Evolutionary conservation across 331 rosid species (phyloP), one percentile per base, ranked within the genome.

Genomic region (Malus hybrid): DNA sequence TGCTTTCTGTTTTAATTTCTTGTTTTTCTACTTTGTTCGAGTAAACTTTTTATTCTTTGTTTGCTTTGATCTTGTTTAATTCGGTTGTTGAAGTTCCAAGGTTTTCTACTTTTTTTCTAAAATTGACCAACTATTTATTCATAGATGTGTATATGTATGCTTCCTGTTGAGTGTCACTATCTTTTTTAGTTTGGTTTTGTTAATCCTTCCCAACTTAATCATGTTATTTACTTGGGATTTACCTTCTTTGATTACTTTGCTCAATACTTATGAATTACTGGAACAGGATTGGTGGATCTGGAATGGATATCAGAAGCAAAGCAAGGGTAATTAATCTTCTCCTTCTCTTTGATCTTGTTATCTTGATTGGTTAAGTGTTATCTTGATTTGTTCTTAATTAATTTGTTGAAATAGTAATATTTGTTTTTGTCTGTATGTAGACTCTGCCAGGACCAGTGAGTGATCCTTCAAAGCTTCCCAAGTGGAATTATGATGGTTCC

Each of bases 401-500:
- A 50, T 50, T 5, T 50, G n/a, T 6, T 50, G 56, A 50, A 50
- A 16, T 65, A n/a, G n/a, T 75, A 70, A 72, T 77, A 9, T 29
- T 27, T 27, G 16, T 70, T 80, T 76, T 84, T 77, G 80, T 34
- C 73, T 15, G n/a, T 83, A 22, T 66, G 84, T 54, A 93, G 99
- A 92, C 99, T 31, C 88, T 94, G 64, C 11, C 96, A 5, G 91
- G 91, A 65, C 90, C 90, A 0, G 96, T 94, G 64, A 61, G 67
- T 5, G 89, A 88, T 71, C 96, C 99, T 57, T 86, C 96, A 3
- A 78, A 88, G 84, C 96, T 94, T 14, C 96, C 99, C 15, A 90
- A 87, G 73, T 94, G 99, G 99, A 94, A 86, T 67, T 94, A 87
- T 46, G 99, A 94, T 83, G 99, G 99, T 31, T 94, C 99, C 24